Evolutionary conservation across 495 filamentous ascomycete genomes (phyloP).

Genomic region (Evansstolkia leycettana): DNA sequence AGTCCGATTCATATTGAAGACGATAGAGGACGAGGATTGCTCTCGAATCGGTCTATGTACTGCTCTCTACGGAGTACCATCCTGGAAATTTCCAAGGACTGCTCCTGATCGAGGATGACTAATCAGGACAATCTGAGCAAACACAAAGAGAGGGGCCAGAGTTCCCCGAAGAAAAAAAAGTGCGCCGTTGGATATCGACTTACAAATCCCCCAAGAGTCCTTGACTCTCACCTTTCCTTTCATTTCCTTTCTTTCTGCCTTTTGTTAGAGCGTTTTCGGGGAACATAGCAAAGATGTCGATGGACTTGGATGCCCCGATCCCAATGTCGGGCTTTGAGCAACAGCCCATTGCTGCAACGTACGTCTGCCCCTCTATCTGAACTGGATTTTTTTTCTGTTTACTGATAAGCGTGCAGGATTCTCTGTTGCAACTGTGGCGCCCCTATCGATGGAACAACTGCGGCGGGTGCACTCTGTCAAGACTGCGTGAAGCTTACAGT

Average conservation of each 20-base stretch:
- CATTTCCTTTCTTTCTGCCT: background rate
- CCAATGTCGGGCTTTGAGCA: constrained; percentile 36
- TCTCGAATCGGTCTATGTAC: no score
- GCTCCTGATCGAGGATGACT: no score
- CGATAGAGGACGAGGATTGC: background rate
- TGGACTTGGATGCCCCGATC: constrained; percentile 59
- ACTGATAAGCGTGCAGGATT: constrained; percentile 40
- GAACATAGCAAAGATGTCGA: constrained; percentile 37
- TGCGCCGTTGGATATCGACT: no score
- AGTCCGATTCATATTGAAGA: constrained; percentile 17
- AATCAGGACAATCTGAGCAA: no score
- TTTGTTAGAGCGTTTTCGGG: no score
- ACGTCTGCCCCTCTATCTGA: background rate
- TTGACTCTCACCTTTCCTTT: no score
- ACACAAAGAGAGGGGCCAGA: no score
- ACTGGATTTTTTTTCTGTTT: constrained; percentile 7
- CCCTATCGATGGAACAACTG: constrained; percentile 80
- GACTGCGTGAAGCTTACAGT: constrained; percentile 89
- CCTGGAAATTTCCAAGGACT: no score
- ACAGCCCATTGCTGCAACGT: constrained; percentile 47
- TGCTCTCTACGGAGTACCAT: no score
- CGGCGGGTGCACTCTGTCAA: constrained; percentile 79
- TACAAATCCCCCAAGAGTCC: no score
- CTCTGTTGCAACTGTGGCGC: constrained; percentile 92
- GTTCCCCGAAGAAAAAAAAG: no score